These are phyloP conservation scores for Tulasnella sp. DNA, from an alignment of 768 basidiomycete genomes.

Conservation along the genomic window DNA sequence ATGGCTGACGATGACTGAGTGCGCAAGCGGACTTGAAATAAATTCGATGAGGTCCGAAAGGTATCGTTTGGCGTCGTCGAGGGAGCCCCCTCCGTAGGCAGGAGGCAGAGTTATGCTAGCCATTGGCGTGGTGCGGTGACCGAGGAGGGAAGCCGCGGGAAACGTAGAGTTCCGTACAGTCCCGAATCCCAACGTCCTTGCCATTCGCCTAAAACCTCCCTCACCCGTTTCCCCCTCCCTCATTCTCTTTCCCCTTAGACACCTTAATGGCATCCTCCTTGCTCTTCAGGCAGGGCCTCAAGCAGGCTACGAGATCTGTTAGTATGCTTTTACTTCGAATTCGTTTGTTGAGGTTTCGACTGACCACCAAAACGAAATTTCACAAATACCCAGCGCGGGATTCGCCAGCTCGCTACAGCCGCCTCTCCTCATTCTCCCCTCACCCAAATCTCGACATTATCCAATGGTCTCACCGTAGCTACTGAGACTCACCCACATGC, in stretches of 20 bases:
- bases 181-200: slow-evolving; percentile 13
- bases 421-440: slow-evolving; percentile 56
- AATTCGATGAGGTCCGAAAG: slow-evolving; percentile 26
- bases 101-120: slow-evolving; percentile 19
- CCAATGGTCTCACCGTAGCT: slow-evolving; percentile 94
- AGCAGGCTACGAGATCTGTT: slow-evolving; percentile 27
- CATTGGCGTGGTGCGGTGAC: not conserved
- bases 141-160: slow-evolving; percentile 10
- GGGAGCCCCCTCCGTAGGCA: not conserved
- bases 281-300: slow-evolving; percentile 34
- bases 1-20: slow-evolving; percentile 30
- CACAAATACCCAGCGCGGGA: slow-evolving; percentile 34
- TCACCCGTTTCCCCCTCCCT: slow-evolving; percentile 9
- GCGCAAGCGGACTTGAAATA: slow-evolving; percentile 23
- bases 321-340: slow-evolving; percentile 18
- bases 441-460: slow-evolving; percentile 88
- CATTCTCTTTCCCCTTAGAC: slow-evolving; percentile 22
- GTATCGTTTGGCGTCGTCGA: slow-evolving; percentile 9
- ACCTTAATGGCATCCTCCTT: slow-evolving; percentile 31
- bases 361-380: slow-evolving; percentile 23
- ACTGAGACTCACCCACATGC: slow-evolving; percentile 88
- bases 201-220: slow-evolving; percentile 8
- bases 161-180: slow-evolving; percentile 23
- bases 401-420: slow-evolving; percentile 48
- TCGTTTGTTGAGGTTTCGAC: slow-evolving; percentile 10